Percentiles rank a stretch among this genome's conserved stretches.
These are phyloP conservation scores for Trichophyton mentagrophytes DNA, from an alignment of 2,329 filamentous ascomycete species.

Conservation along the genomic window DNA sequence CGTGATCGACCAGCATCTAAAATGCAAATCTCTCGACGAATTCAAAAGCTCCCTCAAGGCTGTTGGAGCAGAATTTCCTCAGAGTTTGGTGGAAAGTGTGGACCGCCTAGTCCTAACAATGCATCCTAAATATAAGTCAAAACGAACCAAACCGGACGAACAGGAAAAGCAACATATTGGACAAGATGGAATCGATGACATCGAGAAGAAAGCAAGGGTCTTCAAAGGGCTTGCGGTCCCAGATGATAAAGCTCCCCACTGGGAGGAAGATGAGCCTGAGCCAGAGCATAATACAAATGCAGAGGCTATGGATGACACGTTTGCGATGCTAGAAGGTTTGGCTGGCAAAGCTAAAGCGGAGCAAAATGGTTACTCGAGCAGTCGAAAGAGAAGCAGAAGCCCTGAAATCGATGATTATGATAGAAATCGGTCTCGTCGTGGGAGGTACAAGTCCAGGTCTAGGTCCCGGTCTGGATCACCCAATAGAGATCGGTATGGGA, in stretches of 20 bases:
- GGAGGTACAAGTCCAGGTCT: constrained; percentile 39
- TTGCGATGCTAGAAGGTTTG: constrained; percentile 78
- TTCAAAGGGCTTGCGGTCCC: constrained; percentile 83
- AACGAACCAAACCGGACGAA: constrained; percentile 25
- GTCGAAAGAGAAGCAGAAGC: constrained; percentile 44
- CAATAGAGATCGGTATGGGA: constrained; percentile 39
- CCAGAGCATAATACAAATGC: constrained; percentile 30
- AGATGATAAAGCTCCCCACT: constrained; percentile 50
- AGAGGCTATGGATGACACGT: constrained; percentile 79
- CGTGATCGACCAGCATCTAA: constrained; percentile 75
- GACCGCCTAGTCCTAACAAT: constrained; percentile 78
- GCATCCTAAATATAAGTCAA: constrained; percentile 74
- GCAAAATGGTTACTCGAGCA: constrained; percentile 26
- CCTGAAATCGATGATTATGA: constrained; percentile 39
- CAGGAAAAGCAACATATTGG: constrained; percentile 30
- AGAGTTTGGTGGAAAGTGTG: constrained; percentile 78
- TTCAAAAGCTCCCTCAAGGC: constrained; percentile 65
- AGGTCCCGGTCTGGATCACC: constrained; percentile 44
- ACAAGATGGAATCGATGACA: constrained; percentile 30
- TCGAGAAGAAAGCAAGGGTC: constrained; percentile 67
- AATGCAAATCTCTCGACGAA: constrained; percentile 55
- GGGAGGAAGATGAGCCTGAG: constrained; percentile 38
- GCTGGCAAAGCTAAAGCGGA: constrained; percentile 49
- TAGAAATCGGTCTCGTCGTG: constrained; percentile 17
- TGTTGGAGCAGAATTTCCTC: constrained; percentile 71